phyloP scores from a whole-genome alignment of 768 basidiomycete species.

The Leccinum longicurvipes region DNA sequence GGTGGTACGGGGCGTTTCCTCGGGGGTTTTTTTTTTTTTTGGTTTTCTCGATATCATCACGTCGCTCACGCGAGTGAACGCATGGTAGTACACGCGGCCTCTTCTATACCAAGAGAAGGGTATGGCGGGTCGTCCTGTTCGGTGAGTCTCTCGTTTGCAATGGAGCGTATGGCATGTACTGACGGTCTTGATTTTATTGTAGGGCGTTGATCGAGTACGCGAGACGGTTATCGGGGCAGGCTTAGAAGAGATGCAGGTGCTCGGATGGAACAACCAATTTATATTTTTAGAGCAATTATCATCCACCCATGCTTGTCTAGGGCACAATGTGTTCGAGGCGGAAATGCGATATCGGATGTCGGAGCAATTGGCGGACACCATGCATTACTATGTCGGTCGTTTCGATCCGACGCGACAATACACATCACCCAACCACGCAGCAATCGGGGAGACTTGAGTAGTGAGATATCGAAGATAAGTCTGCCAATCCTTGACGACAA shows the following conservation, averaged over 20 bases:
- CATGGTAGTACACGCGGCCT: constrained; percentile 44
- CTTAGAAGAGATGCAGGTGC: constrained; percentile 4
- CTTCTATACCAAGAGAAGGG: constrained; percentile 66
- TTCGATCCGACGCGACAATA: too few relatives aligned
- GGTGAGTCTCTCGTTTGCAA: constrained; percentile 42
- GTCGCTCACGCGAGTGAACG: background rate
- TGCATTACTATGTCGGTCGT: too few relatives aligned
- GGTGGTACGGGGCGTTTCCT: constrained; percentile 47
- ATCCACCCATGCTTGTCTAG: background rate
- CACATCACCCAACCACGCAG: too few relatives aligned
- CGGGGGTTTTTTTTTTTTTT: constrained; percentile 1
- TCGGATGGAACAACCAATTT: background rate
- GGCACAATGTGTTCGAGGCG: too few relatives aligned
- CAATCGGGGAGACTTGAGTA: too few relatives aligned
- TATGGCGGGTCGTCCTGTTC: constrained; percentile 77
- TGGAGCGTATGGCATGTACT: background rate
- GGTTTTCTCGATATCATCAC: rapidly evolving
- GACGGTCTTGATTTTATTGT: background rate
- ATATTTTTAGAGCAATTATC: too few relatives aligned
- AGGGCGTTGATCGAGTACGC: constrained; percentile 35
- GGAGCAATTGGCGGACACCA: too few relatives aligned
- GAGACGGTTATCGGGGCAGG: constrained; percentile 23
- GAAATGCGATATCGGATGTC: background rate
- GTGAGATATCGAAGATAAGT: too few relatives aligned
- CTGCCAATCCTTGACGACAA: too few relatives aligned